Conservation (phyloP, 768 basidiomycete genomes). For the Termitomyces sp. region DNA sequence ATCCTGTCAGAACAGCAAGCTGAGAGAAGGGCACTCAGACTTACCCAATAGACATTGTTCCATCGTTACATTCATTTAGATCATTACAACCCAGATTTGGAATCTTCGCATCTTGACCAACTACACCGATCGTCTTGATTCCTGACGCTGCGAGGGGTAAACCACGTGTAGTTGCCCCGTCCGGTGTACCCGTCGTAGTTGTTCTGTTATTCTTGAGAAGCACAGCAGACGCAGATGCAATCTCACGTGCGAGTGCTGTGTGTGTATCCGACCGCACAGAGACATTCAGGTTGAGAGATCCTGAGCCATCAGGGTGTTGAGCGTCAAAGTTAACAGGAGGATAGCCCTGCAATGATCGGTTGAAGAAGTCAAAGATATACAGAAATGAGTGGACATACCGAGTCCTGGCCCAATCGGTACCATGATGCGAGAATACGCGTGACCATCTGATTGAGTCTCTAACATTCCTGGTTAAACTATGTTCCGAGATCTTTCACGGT, state of each 20-base stretch:
- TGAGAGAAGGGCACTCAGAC: constrained; percentile 18
- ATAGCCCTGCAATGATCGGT: constrained; percentile 28
- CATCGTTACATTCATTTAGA: constrained; percentile 51
- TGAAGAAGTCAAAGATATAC: neutral
- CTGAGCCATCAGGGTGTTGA: constrained; percentile 43
- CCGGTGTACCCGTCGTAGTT: constrained; percentile 26
- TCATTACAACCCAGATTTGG: constrained; percentile 43
- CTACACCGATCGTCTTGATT: constrained; percentile 53
- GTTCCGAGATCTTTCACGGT: neutral
- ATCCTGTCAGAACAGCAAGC: neutral
- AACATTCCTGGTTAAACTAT: neutral
- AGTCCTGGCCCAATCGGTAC: constrained; percentile 46
- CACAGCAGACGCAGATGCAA: no score
- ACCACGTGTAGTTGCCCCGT: constrained; percentile 34
- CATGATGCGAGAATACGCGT: constrained; percentile 40
- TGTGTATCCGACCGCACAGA: no score
- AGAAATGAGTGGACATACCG: constrained; percentile 18
- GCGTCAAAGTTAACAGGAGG: constrained; percentile 44
- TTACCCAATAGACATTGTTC: constrained; percentile 61
- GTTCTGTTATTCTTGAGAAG: constrained; percentile 61
- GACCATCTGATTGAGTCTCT: constrained; percentile 47
- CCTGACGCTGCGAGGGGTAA: constrained; percentile 40
- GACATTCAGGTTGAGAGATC: constrained; percentile 38
- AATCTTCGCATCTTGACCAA: constrained; percentile 56
- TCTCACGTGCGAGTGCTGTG: constrained; percentile 52